Conservation (phyloP, 2,329 filamentous ascomycete species). For the Phialophora tarda region DNA sequence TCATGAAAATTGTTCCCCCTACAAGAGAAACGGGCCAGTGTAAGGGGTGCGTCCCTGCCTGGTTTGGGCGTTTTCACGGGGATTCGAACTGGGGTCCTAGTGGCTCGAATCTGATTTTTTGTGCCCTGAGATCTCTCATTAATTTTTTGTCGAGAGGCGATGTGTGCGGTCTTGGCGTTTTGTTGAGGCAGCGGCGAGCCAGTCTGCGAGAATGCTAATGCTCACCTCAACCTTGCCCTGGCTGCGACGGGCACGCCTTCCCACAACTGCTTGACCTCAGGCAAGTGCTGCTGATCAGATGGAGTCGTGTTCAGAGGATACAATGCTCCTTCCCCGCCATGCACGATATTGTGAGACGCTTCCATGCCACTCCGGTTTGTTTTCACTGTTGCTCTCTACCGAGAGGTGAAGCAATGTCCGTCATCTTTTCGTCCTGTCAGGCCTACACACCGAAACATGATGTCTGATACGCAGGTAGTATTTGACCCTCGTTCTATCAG, state of each 20-base stretch:
- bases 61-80: neutral
- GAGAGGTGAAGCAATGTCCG: neutral
- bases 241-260: neutral
- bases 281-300: neutral
- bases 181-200: neutral
- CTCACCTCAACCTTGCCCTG: constrained; percentile 5
- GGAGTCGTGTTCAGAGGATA: neutral
- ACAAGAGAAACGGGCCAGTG: neutral
- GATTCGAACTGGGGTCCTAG: constrained; percentile 1
- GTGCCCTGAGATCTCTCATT: neutral
- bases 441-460: constrained; percentile 5
- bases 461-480: neutral
- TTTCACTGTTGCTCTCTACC: constrained; percentile 15
- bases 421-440: constrained; percentile 9
- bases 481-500: constrained; percentile 21
- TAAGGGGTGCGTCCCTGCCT: neutral
- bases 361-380: constrained; percentile 15
- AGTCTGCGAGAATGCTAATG: neutral
- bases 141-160: neutral
- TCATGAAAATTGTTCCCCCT: neutral
- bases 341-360: constrained; percentile 10
- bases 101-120: neutral
- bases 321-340: constrained; percentile 5
- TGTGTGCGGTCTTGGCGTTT: neutral
- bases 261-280: neutral